Base-by-base conservation (phyloP, 2,329 filamentous ascomycete genomes). In the Penicillium sp. region DNA sequence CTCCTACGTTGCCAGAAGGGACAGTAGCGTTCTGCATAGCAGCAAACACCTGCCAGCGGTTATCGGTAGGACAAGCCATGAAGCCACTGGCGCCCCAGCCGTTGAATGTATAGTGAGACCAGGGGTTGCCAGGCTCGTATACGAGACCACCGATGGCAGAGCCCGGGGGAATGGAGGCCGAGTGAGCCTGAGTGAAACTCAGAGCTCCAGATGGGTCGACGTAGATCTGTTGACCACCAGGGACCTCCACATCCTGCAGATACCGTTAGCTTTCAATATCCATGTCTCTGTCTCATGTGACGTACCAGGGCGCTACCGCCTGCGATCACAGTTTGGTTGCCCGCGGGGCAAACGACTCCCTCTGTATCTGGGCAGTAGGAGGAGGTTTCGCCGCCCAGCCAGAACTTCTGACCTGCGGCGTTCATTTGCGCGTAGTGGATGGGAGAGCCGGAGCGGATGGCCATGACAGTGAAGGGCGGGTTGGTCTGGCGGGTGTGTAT, bases 171-270 rank as follows among this genome's bases (percentile, higher is more conserved):
- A 78, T 76, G 48, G 60, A 68, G 2, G 66, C 67, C 0, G 81
- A 83, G 69, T 85, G 81, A 0, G 82, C 75, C 35, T 66, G 61
- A 0, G 81, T 81, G 69, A 80, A 87, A 50, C 74, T 73, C 47
- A 87, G 65, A 8, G 74, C 70, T 5, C 83, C 84, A 24, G 73
- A 66, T 3, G 76, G 71, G 3, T 68, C 71, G 49, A 86, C 73
- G 65, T 81, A 87, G 58, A 84, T 74, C 49, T 75, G 68, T 59
- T 87, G 83, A 24, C 84, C 83, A 25, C 83, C 83, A 4, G 83
- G 82, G 4, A 85, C 83, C 27, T 75, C 62, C 28, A 81, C 76
- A 29, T 71, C 68, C 62, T 80, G 47, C 40, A 18, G 6, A 18
- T 12, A 20, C 24, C 31, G 23, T 49, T 51, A 49, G 53, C 38